These are phyloP conservation scores for Xylaria castorea DNA, from an alignment of 495 filamentous ascomycete genomes.

Conservation along the genomic window DNA sequence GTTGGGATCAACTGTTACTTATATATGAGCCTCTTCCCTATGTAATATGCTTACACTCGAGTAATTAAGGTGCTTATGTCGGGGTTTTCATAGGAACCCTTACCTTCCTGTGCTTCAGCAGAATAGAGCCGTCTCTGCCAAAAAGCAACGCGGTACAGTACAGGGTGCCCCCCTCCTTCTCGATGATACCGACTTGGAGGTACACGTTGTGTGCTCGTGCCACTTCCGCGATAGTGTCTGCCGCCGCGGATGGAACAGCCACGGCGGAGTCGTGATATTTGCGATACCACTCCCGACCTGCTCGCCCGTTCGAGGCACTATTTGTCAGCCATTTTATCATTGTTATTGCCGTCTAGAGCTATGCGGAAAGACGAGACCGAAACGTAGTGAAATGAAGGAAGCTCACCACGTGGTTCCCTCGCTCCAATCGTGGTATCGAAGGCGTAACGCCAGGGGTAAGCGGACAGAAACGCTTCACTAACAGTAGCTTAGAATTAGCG, in stretches of 20 bases:
- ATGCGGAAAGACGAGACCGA: not conserved
- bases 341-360: not conserved
- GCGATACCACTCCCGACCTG: constrained; percentile 51
- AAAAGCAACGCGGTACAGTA: constrained; percentile 50
- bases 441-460: constrained; percentile 52
- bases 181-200: constrained; percentile 50
- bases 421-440: constrained; percentile 53
- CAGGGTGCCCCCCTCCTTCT: constrained; percentile 51
- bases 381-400: not conserved
- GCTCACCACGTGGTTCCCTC: constrained; percentile 48
- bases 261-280: constrained; percentile 49
- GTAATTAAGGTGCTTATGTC: not conserved
- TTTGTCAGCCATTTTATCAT: constrained; percentile 5
- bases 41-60: not conserved
- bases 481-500: not conserved
- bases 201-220: constrained; percentile 45
- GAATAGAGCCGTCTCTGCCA: constrained; percentile 43
- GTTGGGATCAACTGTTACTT: constrained; percentile 47
- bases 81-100: not conserved
- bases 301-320: not conserved
- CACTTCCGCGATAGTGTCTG: constrained; percentile 41
- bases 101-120: constrained; percentile 50
- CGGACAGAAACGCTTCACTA: constrained; percentile 50
- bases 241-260: constrained; percentile 44
- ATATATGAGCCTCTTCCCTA: not conserved